Evolutionary conservation across 352 stramenopile genomes (phyloP), one percentile per base, ranked within the genome.

Genomic region (Globisporangium solare): DNA sequence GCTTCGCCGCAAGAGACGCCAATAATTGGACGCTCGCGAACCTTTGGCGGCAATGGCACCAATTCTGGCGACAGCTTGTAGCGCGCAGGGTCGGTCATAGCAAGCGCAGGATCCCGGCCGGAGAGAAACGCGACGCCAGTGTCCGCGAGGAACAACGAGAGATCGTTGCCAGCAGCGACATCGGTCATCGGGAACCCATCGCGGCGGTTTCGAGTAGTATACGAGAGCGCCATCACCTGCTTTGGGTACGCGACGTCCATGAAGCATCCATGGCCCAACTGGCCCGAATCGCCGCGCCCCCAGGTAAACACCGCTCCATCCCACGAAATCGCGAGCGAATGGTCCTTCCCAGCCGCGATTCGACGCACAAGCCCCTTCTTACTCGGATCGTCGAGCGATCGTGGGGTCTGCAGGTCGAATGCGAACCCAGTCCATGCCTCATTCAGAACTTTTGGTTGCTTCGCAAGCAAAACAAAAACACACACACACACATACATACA

Each of bases 281-380:
- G 83, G 8, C 83, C 83, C 8, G 67, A 62, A 53, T 88, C 71
- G 5, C 79, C 79, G 14, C 79, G 74, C 0, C 83, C 83, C 83
- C 83, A 92, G 13, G 78, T 80, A 51, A 89, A 90, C 17, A 71
- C 73, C 3, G 67, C 70, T 5, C 79, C 78, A 39, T 84, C 70
- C 27, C 66, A 74, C 20, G 68, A 74, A 35, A 90, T 73, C 0
- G 68, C 83, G 45, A 88, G 37, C 22, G 78, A 89, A 64, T 92
- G 83, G 54, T 86, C 64, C 20, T 76, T 80, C 1, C 83, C 79
- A 11, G 83, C 78, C 2, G 73, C 70, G 39, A 92, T 86, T 4
- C 78, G 76, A 0, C 76, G 64, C 13, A 90, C 72, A 14, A 63
- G 64, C 39, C 56, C 51, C 18, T 50, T 57, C n/a, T 76, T 64